Conservation (phyloP, 371 early-diverging fungal genomes). For the Saksenaea vasiformis region DNA sequence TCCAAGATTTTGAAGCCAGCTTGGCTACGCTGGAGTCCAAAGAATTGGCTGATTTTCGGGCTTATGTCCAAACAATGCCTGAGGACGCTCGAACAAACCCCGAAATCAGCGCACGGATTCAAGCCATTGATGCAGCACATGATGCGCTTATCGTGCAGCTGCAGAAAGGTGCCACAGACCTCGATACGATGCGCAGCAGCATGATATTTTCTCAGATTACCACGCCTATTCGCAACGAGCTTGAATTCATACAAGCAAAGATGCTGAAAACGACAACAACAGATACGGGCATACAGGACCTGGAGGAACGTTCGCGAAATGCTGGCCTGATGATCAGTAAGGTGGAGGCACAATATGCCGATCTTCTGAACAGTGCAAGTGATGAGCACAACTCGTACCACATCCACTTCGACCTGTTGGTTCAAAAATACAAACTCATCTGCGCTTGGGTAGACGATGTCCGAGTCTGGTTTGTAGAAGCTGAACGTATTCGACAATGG, state of each 20-base stretch:
- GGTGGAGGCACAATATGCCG: slow-evolving; percentile 23
- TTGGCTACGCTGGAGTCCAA: slow-evolving; percentile 7
- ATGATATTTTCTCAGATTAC: slow-evolving; percentile 20
- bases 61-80: slow-evolving; percentile 10
- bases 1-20: slow-evolving; percentile 11
- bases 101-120: slow-evolving; percentile 18
- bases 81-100: slow-evolving; percentile 14
- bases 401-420: slow-evolving; percentile 30
- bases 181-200: not conserved
- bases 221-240: slow-evolving; percentile 37
- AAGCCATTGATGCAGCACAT: slow-evolving; percentile 31
- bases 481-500: slow-evolving; percentile 52
- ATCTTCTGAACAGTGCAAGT: slow-evolving; percentile 17
- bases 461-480: slow-evolving; percentile 49
- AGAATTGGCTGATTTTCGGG: slow-evolving; percentile 13
- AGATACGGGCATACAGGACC: slow-evolving; percentile 39
- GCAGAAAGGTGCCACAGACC: slow-evolving; percentile 4
- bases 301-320: slow-evolving; percentile 35
- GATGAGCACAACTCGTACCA: slow-evolving; percentile 26
- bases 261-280: slow-evolving; percentile 44
- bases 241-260: slow-evolving; percentile 45
- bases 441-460: slow-evolving; percentile 54
- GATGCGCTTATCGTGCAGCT: slow-evolving; percentile 18
- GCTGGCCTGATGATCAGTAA: slow-evolving; percentile 27
- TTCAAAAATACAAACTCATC: slow-evolving; percentile 35